Evolutionary conservation across 371 early-diverging fungal genomes (phyloP), one percentile per base, ranked within the genome.

Genomic region (Batkoa obscura): DNA sequence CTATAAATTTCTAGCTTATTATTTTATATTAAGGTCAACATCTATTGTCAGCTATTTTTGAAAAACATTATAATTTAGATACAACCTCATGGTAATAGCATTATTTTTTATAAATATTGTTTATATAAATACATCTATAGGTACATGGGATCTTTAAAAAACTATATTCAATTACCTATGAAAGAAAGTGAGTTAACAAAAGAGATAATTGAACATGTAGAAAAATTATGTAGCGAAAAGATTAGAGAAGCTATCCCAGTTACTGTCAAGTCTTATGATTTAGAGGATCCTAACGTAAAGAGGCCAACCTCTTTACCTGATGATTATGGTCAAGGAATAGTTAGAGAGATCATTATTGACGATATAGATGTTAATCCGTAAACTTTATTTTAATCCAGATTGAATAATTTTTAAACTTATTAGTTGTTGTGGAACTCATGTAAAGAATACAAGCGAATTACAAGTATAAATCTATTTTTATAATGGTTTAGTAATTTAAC

Each of bases 361-460:
- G 51, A 34, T 35, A 13, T 31, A 6, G 51, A 51, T 34, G 8
- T 13, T 9, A 51, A 51, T 35, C 34, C 51, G 51, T 51, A 51
- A 51, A 34, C 15, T 8, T 13, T 13, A 6, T 30, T 33, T 17
- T 48, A 9, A 8, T 48, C 31, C 9, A 48, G 10, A 10, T 17
- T 48, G 15, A 31, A 31, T 6, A 8, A 48, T 48, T 8, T 31
- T 48, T 9, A 48, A 6, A 9, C 8, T 9, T 17, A 6, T 13
- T 51, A 51, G 51, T 3, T 51, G 51, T 15, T 51, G 51, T 15
- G 51, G 51, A 8, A 51, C 51, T 5, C 51, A 51, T 35, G 36
- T 51, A 3, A 34, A 51, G 13, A 51, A 51, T 13, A 30, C 36
- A 5, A 31, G n/a, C n/a, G 31, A 51, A 31, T 34, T 51, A 9